Conservation (phyloP, 768 basidiomycete species). For the Cystofilobasidium ferigula region DNA sequence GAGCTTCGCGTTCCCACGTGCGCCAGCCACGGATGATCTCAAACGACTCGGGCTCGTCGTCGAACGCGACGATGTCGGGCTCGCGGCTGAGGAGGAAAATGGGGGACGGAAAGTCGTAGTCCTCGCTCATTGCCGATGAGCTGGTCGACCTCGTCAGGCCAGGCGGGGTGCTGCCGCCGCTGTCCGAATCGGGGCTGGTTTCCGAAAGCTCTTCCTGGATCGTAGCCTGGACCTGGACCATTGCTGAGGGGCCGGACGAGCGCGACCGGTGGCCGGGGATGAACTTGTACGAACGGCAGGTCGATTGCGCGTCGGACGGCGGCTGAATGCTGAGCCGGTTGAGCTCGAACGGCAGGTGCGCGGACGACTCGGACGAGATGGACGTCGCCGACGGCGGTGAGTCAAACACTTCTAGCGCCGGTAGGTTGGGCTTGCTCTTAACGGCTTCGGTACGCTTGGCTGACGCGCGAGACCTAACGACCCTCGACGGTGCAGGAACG, state of each 20-base stretch:
- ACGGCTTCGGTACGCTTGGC: neutral
- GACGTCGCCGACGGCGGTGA: slow-evolving; percentile 7
- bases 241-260: neutral
- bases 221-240: slow-evolving; percentile 6
- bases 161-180: neutral
- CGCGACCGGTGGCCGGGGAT: slow-evolving; percentile 7
- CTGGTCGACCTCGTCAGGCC: slow-evolving; percentile 3
- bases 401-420: too few relatives aligned
- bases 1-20: slow-evolving; percentile 11
- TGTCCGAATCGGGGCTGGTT: too few relatives aligned
- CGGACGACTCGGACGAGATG: neutral
- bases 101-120: slow-evolving; percentile 16
- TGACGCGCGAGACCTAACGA: neutral
- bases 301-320: neutral
- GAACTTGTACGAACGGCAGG: slow-evolving; percentile 3
- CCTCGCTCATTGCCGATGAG: neutral
- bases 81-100: slow-evolving; percentile 13
- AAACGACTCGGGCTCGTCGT: slow-evolving; percentile 6
- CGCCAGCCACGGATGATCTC: slow-evolving; percentile 13
- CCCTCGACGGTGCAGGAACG: neutral
- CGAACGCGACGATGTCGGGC: slow-evolving; percentile 18
- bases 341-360: slow-evolving; percentile 7
- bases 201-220: slow-evolving; percentile 22
- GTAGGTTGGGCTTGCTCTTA: too few relatives aligned
- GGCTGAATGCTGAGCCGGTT: slow-evolving; percentile 1